Conservation (phyloP, 495 filamentous ascomycete species). For the Cryomyces minteri region DNA sequence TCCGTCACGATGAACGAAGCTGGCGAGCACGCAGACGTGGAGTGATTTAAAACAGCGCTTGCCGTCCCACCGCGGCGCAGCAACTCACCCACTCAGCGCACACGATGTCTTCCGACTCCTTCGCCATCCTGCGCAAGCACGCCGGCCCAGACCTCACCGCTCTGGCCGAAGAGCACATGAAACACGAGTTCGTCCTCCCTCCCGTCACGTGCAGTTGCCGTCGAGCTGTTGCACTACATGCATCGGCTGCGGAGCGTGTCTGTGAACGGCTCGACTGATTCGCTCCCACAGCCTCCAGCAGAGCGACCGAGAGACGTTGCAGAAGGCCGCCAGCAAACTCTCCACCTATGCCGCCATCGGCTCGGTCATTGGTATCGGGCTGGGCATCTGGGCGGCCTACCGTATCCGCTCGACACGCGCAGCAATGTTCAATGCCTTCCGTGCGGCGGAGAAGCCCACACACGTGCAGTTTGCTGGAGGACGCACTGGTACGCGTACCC, state of each 20-base stretch:
- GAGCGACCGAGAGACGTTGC: constrained; percentile 39
- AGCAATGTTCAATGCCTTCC: constrained; percentile 39
- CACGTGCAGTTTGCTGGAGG: constrained; percentile 44
- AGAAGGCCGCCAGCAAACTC: constrained; percentile 31
- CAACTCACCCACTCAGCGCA: background rate
- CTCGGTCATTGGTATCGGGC: constrained; percentile 36
- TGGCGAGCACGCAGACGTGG: no score
- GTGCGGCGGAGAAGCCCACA: constrained; percentile 36
- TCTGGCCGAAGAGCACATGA: constrained; percentile 43
- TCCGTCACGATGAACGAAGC: no score
- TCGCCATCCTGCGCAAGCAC: constrained; percentile 36
- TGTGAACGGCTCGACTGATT: background rate
- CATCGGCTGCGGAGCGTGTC: background rate
- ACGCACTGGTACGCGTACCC: constrained; percentile 27
- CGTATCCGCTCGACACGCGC: constrained; percentile 33
- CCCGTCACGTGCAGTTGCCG: background rate
- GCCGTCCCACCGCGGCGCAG: no score
- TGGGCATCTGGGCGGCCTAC: constrained; percentile 38
- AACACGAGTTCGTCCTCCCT: constrained; percentile 26
- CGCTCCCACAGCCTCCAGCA: constrained; percentile 24
- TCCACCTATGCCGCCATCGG: constrained; percentile 36
- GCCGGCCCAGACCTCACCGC: constrained; percentile 32
- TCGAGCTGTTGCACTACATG: background rate
- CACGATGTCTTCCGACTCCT: constrained; percentile 27
- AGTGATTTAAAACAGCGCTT: no score